Base-by-base conservation (phyloP, 306 rosid genomes). In the Sphenostylis stenocarpa region DNA sequence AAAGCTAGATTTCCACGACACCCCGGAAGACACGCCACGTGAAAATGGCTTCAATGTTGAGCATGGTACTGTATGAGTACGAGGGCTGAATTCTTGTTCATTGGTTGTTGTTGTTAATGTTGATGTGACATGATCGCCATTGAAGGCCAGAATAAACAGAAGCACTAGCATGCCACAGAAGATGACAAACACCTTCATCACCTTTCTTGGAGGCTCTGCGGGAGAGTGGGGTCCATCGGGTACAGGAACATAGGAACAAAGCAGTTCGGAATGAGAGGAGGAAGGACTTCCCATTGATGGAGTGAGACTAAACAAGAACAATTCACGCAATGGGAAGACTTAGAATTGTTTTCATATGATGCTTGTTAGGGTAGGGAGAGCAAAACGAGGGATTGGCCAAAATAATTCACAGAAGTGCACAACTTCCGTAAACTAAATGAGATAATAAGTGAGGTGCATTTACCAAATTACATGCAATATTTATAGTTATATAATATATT, bases 1-100 rank as follows among this genome's bases (percentile, higher is more conserved):
- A n/a, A n/a, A 52, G 73, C 72, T 90, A 3, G 90, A 49, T 83
- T 94, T 94, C 72, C 87, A 89, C 0, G 98, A 94, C 8, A 94
- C 96, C 2, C 97, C 98, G 3, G 74, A 86, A 14, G 83, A 53
- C 9, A 79, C 81, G 8, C 96, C 98, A 3, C 96, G 88, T 10
- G 97, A 79, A n/a, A 80, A 77, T 0, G 89, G 80, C 23, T 2
- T 9, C 75, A 66, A 39, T 14, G 20, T 75, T 15, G 41, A 29
- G 14, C 14, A 7, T 51, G 57, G 57, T 7, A 51, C 57, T 7
- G 71, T 19, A 21, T 43, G 13, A 3, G 28, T 26, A n/a, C n/a
- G n/a, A 26, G 23, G 11, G 6, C 10, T 1, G 4, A 13, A 26
- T 20, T 56, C 62, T n/a, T 13, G 13, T 26, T 33, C 48, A 1